A percentile compares a stretch with the other conserved stretches of the same genome.
Conservation (phyloP, 495 filamentous ascomycete species). For the Xeromyces bisporus region DNA sequence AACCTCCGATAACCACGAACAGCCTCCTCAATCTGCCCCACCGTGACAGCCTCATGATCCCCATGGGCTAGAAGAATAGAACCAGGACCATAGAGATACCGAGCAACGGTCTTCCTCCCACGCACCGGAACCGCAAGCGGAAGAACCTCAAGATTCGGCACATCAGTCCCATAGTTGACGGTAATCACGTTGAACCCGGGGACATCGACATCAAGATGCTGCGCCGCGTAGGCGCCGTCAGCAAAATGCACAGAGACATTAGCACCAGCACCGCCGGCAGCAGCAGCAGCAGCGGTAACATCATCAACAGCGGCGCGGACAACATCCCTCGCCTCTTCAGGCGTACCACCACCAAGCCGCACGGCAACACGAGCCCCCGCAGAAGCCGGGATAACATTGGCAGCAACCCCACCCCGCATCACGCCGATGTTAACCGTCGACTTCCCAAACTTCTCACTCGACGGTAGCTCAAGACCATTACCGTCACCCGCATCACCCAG, state of each 20-base stretch:
- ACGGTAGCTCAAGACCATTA: conserved; percentile 45
- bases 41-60: conserved; percentile 61
- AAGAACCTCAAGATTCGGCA: conserved; percentile 48
- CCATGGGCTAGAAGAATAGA: conserved; percentile 80
- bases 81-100: conserved; percentile 80
- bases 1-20: conserved; percentile 57
- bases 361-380: conserved; percentile 52
- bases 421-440: conserved; percentile 76
- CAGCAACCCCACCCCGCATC: conserved; percentile 67
- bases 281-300: conserved; percentile 37
- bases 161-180: conserved; percentile 87
- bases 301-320: conserved; percentile 38
- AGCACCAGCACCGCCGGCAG: conserved; percentile 34
- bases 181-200: conserved; percentile 63
- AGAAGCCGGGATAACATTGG: conserved; percentile 66
- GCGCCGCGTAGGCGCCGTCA: conserved; percentile 47
- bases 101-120: conserved; percentile 50
- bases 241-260: conserved; percentile 43
- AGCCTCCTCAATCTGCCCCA: conserved; percentile 48
- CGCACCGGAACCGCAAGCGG: conserved; percentile 4
- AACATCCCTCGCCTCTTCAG: conserved; percentile 33
- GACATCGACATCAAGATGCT: conserved; percentile 65
- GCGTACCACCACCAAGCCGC: conserved; percentile 56
- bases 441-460: conserved; percentile 58
- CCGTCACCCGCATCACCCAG: conserved; percentile 27